Conservation (phyloP, 139 green algal genomes). For the Mychonastes homosphaera region DNA sequence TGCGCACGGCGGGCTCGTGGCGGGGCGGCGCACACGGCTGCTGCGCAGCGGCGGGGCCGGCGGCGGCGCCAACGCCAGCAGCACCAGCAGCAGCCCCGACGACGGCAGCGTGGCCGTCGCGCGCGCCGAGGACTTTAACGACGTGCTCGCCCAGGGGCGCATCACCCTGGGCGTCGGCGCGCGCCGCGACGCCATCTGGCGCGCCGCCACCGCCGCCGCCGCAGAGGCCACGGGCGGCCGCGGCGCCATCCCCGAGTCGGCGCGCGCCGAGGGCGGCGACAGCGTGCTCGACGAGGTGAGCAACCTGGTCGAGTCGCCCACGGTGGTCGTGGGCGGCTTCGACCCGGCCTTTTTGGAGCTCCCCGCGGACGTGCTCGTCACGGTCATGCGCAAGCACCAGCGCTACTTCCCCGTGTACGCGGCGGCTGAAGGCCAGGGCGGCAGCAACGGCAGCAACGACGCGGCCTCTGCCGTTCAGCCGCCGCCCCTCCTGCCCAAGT, state of each 20-base stretch:
- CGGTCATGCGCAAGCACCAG: constrained; percentile 99
- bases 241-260: constrained; percentile 50
- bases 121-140: constrained; percentile 53
- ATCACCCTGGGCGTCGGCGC: constrained; percentile 51
- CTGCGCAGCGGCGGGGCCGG: constrained; percentile 43
- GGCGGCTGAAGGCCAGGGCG: neutral
- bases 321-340: constrained; percentile 70
- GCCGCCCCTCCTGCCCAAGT: constrained; percentile 62
- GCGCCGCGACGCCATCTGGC: constrained; percentile 62
- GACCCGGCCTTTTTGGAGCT: constrained; percentile 73
- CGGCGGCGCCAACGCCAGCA: neutral
- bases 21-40: constrained; percentile 41
- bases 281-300: constrained; percentile 75
- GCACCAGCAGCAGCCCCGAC: neutral
- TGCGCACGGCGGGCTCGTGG: constrained; percentile 26
- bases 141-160: constrained; percentile 30
- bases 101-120: constrained; percentile 16
- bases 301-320: constrained; percentile 85
- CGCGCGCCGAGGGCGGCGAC: constrained; percentile 36
- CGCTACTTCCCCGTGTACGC: constrained; percentile 93
- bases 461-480: neutral
- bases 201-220: constrained; percentile 24
- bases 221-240: constrained; percentile 21
- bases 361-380: constrained; percentile 91
- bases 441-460: neutral